phyloP scores from a whole-genome alignment of 2,329 filamentous ascomycete genomes.

The Pyricularia grisea region DNA sequence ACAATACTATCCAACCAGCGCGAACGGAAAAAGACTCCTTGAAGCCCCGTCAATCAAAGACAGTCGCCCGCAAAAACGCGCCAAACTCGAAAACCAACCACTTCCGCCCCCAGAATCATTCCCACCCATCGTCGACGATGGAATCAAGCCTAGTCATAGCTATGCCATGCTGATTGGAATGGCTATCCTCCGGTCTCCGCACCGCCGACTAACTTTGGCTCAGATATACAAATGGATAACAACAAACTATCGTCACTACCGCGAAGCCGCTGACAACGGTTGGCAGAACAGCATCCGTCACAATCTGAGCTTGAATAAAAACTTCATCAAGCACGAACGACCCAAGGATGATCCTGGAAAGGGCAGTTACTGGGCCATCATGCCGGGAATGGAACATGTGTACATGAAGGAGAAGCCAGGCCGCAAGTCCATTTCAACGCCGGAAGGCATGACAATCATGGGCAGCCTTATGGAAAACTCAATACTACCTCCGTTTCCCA shows the following conservation, averaged over 20 bases:
- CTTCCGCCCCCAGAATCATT: conserved; percentile 72
- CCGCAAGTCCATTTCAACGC: conserved; percentile 46
- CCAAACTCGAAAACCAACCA: conserved; percentile 45
- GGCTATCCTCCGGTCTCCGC: conserved; percentile 83
- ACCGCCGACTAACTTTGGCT: conserved; percentile 74
- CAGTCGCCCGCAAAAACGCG: conserved; percentile 56
- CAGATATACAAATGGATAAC: conserved; percentile 99
- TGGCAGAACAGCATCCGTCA: conserved; percentile 99
- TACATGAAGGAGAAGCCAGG: conserved; percentile 81
- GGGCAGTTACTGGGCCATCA: conserved; percentile 94
- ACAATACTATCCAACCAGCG: conserved; percentile 29
- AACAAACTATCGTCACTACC: conserved; percentile 87
- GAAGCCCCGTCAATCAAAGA: conserved; percentile 69
- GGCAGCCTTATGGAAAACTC: conserved; percentile 44
- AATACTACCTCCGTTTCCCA: conserved; percentile 23
- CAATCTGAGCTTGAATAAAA: conserved; percentile 94
- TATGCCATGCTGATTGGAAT: conserved; percentile 95
- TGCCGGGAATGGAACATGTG: conserved; percentile 77
- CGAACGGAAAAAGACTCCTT: conserved; percentile 52
- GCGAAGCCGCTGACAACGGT: conserved; percentile 63
- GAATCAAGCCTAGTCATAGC: conserved; percentile 80
- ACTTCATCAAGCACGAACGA: conserved; percentile 89
- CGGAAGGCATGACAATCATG: conserved; percentile 50
- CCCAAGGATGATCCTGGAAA: conserved; percentile 97
- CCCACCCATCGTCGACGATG: conserved; percentile 73